These are phyloP conservation scores for Penicillium herquei DNA, from an alignment of 495 filamentous ascomycete species.

Conservation along the genomic window DNA sequence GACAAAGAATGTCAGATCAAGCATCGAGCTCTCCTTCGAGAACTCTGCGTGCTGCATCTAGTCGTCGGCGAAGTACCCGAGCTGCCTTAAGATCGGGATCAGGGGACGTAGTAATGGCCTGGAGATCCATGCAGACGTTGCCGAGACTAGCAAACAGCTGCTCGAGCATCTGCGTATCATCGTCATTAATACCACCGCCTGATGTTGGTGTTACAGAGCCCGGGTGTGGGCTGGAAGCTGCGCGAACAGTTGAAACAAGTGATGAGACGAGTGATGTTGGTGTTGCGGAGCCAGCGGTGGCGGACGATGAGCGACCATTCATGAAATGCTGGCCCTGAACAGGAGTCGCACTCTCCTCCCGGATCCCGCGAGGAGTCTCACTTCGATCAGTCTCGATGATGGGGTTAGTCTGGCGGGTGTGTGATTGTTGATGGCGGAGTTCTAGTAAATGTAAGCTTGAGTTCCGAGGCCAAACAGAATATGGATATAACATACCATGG, in stretches of 20 bases:
- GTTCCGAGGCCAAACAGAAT: background rate
- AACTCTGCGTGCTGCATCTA: slow-evolving; percentile 70
- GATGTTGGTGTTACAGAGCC: slow-evolving; percentile 28
- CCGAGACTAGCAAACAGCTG: slow-evolving; percentile 71
- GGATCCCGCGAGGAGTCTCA: slow-evolving; percentile 18
- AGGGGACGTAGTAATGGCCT: slow-evolving; percentile 49
- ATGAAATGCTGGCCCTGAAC: too few relatives aligned
- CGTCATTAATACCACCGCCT: slow-evolving; percentile 53
- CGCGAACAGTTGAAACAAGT: slow-evolving; percentile 40
- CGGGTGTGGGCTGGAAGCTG: slow-evolving; percentile 38
- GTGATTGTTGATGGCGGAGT: slow-evolving; percentile 26
- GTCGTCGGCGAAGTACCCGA: slow-evolving; percentile 59
- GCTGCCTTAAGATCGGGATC: slow-evolving; percentile 58
- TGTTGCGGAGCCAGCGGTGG: slow-evolving; percentile 31
- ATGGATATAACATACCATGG: slow-evolving; percentile 27
- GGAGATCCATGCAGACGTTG: slow-evolving; percentile 64
- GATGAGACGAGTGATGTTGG: slow-evolving; percentile 39
- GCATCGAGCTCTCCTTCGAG: slow-evolving; percentile 63
- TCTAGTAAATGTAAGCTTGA: slow-evolving; percentile 17
- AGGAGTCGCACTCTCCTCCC: background rate
- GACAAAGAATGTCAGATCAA: slow-evolving; percentile 16
- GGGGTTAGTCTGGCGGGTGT: slow-evolving; percentile 13
- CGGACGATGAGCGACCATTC: slow-evolving; percentile 28
- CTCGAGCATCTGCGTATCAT: slow-evolving; percentile 76
- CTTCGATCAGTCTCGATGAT: slow-evolving; percentile 17